Evolutionary conservation across 164 flowering plant species (phyloP).

Genomic region (Macadamia tetraphylla): DNA sequence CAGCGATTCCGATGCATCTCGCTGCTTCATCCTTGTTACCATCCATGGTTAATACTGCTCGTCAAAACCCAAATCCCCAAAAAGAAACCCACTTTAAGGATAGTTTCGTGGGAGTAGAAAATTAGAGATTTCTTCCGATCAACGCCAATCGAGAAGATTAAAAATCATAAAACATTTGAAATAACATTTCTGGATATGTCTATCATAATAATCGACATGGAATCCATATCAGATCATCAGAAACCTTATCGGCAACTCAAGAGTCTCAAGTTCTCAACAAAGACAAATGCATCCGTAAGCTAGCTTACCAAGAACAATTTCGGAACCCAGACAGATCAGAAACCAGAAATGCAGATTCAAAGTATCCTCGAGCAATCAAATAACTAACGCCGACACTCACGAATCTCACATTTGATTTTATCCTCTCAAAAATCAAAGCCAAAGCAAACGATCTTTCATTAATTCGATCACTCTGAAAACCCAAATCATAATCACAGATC

Average conservation of each 20-base stretch:
- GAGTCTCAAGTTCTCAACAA: too few relatives aligned
- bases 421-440: too few relatives aligned
- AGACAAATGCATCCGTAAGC: too few relatives aligned
- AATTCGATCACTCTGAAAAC: too few relatives aligned
- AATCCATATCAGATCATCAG: not conserved
- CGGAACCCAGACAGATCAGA: not conserved
- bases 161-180: too few relatives aligned
- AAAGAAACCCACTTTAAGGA: not conserved
- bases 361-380: not conserved
- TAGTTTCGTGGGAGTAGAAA: not conserved
- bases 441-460: too few relatives aligned
- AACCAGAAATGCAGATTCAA: not conserved
- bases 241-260: too few relatives aligned
- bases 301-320: not conserved
- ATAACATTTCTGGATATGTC: not conserved
- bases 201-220: not conserved
- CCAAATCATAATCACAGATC: too few relatives aligned
- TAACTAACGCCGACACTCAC: not conserved
- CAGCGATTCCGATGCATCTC: slow-evolving; percentile 63
- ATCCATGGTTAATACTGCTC: slow-evolving; percentile 44
- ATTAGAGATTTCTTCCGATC: not conserved
- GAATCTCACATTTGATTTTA: not conserved
- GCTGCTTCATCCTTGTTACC: slow-evolving; percentile 93
- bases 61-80: not conserved
- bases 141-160: not conserved